Conservation (phyloP, 495 filamentous ascomycete species). For the Penicillium silybi region DNA sequence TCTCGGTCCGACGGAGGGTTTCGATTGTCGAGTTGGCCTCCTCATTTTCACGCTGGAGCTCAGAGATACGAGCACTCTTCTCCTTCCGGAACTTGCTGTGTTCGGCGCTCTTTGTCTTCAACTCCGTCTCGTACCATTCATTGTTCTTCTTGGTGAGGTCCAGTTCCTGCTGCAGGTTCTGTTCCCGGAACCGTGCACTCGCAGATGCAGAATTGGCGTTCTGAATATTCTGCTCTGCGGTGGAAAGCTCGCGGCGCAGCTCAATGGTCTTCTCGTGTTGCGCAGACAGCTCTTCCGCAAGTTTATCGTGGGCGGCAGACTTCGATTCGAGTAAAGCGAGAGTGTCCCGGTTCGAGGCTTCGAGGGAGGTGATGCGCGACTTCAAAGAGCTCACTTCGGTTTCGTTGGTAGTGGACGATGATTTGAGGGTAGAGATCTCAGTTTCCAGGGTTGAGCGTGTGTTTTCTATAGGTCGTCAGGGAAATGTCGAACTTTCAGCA, state of each 20-base stretch:
- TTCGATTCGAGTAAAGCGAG: slow-evolving; percentile 85
- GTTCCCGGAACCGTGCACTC: slow-evolving; percentile 80
- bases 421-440: slow-evolving; percentile 75
- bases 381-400: slow-evolving; percentile 74
- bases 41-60: slow-evolving; percentile 84
- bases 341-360: slow-evolving; percentile 87
- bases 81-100: slow-evolving; percentile 90
- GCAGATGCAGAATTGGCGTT: slow-evolving; percentile 70
- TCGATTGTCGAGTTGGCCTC: slow-evolving; percentile 74
- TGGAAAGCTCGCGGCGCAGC: slow-evolving; percentile 72
- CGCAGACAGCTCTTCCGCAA: slow-evolving; percentile 78
- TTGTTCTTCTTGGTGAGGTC: slow-evolving; percentile 81
- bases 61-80: slow-evolving; percentile 78
- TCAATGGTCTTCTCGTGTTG: slow-evolving; percentile 86
- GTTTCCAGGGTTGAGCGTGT: slow-evolving; percentile 64
- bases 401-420: slow-evolving; percentile 66
- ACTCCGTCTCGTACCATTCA: slow-evolving; percentile 85
- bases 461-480: slow-evolving; percentile 50
- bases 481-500: background rate
- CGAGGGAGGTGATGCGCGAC: slow-evolving; percentile 75
- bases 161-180: slow-evolving; percentile 82
- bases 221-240: slow-evolving; percentile 77
- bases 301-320: slow-evolving; percentile 74
- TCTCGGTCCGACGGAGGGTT: slow-evolving; percentile 71
- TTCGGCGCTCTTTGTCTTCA: slow-evolving; percentile 83